Conservation (phyloP, 176 grass and related monocot species). For the Zea luxurians region DNA sequence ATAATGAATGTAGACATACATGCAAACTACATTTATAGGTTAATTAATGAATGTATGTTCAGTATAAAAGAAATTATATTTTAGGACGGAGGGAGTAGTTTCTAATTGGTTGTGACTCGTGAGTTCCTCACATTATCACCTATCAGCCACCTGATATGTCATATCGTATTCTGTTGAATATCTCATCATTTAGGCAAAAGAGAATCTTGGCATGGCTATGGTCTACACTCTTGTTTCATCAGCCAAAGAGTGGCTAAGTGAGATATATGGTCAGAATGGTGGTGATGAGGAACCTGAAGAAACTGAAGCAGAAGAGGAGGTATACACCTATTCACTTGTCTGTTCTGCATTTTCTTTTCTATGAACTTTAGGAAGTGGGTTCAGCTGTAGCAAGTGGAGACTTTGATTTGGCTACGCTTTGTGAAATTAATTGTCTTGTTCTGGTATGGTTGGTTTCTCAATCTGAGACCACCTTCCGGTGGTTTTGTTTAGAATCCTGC, state of each 20-base stretch:
- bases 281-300: constrained; percentile 58
- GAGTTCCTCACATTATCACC: constrained; percentile 5
- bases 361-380: neutral
- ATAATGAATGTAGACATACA: no score
- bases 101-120: neutral
- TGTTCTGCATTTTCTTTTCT: constrained; percentile 7
- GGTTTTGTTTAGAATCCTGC: neutral
- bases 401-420: neutral
- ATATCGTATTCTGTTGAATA: constrained; percentile 24
- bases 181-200: constrained; percentile 61
- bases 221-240: constrained; percentile 94
- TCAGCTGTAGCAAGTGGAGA: neutral
- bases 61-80: no score
- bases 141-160: constrained; percentile 20
- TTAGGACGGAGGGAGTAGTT: no score
- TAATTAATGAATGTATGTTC: no score
- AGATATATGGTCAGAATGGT: constrained; percentile 69
- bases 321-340: constrained; percentile 24
- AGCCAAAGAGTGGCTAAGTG: constrained; percentile 93
- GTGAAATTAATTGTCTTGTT: neutral
- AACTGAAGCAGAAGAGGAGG: constrained; percentile 73
- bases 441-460: neutral
- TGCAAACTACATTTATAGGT: no score
- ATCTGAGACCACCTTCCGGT: neutral
- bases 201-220: constrained; percentile 99